Evolutionary conservation across 257 asterid genomes (phyloP).

Genomic region (Solanum paucissectum): DNA sequence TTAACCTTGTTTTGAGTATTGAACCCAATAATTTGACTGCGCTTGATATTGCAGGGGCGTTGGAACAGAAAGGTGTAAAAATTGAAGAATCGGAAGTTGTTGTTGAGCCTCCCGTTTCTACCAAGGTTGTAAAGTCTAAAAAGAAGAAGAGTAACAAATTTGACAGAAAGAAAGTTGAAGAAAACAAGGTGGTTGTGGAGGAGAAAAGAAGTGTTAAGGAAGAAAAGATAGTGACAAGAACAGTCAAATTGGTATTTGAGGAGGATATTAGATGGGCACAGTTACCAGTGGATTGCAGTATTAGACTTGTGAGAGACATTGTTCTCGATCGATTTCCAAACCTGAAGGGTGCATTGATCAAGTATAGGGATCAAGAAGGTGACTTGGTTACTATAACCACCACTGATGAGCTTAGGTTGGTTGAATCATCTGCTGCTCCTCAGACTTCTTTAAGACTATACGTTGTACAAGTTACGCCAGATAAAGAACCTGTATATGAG

Average conservation of each 20-base stretch:
- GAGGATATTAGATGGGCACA: slow-evolving; percentile 92
- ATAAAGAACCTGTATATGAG: slow-evolving; percentile 66
- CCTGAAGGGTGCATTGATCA: slow-evolving; percentile 73
- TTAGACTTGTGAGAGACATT: slow-evolving; percentile 57
- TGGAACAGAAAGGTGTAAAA: slow-evolving; percentile 40
- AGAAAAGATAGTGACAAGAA: slow-evolving; percentile 45
- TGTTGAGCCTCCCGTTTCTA: slow-evolving; percentile 30
- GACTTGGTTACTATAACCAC: slow-evolving; percentile 86
- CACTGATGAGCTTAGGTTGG: slow-evolving; percentile 77
- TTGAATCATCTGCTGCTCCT: slow-evolving; percentile 64
- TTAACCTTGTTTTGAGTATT: slow-evolving; percentile 50
- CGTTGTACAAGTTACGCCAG: slow-evolving; percentile 72
- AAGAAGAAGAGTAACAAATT: slow-evolving; percentile 46
- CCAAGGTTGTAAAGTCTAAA: slow-evolving; percentile 31
- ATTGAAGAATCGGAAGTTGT: slow-evolving; percentile 23
- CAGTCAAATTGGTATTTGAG: slow-evolving; percentile 63
- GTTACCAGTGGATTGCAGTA: slow-evolving; percentile 54
- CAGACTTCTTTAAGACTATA: slow-evolving; percentile 61
- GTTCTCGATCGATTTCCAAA: slow-evolving; percentile 62
- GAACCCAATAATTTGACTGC: slow-evolving; percentile 78
- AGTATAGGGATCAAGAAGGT: slow-evolving; percentile 87
- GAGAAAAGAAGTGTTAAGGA: slow-evolving; percentile 59
- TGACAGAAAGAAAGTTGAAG: slow-evolving; percentile 17
- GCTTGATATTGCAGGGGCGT: slow-evolving; percentile 52
- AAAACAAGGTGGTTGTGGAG: slow-evolving; percentile 60